Base-by-base conservation (phyloP, 2,329 filamentous ascomycete genomes). In the Diplodia scrobiculata region DNA sequence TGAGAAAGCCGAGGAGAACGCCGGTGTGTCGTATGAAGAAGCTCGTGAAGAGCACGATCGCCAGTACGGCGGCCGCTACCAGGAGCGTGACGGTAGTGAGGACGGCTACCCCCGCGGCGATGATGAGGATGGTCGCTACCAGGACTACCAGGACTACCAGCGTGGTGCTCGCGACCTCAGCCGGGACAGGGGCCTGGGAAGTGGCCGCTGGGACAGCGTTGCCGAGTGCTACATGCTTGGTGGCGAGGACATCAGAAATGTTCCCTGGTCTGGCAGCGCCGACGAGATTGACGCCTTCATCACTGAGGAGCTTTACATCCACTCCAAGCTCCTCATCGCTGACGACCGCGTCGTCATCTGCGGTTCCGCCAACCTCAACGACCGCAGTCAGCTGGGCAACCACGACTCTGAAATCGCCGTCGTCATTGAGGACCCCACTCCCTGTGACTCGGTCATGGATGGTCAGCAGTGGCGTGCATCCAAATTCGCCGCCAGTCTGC, bases 341-440 rank as follows among this genome's bases (percentile, higher is more conserved):
- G 92, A 96, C 73, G 92, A 96, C 75, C 84, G 86, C 7, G 83
- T 90, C 59, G 90, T 92, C 66, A 93, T 96, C 70, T 93, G 90
- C 75, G 92, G 92, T 68, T 91, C 85, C 65, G 86, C 87, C 27
- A 89, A 90, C 71, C 80, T 90, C 72, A 89, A 90, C 71, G 87
- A 88, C 71, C 82, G 86, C 65, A 93, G 89, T 2, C 91, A 97
- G 79, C 85, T 96, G 3, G 92, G 91, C 41, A 84, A 86, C 67
- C 92, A 95, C 77, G 92, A 96, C 79, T 91, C 88, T 0, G 92
- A 97, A 75, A 91, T 97, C 65, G 91, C 92, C n/a, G 90, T 96
- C 69, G 84, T 96, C 66, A 91, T 97, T 72, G 89, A 95, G 75
- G 92, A 96, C 74, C 85, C 87, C 1, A 86, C 88, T 0, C 81